phyloP scores from a whole-genome alignment of 2,329 filamentous ascomycete species.

The Macrophomina phaseolina region DNA sequence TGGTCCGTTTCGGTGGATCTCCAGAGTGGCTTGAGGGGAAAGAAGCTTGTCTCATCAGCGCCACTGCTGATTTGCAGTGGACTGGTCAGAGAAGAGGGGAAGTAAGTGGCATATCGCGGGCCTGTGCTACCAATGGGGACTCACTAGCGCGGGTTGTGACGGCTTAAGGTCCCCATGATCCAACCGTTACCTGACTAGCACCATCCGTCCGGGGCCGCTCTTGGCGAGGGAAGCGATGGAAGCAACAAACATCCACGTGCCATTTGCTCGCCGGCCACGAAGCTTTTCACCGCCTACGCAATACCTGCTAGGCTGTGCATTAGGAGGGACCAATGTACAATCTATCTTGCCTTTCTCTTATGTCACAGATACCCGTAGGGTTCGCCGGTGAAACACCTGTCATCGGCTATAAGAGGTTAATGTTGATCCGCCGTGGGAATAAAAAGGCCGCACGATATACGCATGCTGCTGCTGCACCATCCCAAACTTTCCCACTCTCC shows the following conservation, averaged over 20 bases:
- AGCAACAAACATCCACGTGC: slow-evolving; percentile 5
- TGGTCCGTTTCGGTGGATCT: background rate
- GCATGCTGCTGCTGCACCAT: background rate
- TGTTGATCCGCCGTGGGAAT: background rate
- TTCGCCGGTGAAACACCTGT: background rate
- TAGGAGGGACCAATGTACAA: slow-evolving; percentile 2
- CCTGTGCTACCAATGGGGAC: slow-evolving; percentile 16
- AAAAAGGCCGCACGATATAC: slow-evolving; percentile 1
- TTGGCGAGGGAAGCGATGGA: slow-evolving; percentile 1
- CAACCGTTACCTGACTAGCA: background rate
- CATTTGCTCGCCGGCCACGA: background rate
- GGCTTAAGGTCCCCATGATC: background rate
- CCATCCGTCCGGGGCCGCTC: slow-evolving; percentile 1
- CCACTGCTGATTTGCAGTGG: background rate
- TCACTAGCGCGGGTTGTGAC: slow-evolving; percentile 10
- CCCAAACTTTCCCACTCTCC: background rate
- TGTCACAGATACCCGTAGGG: background rate
- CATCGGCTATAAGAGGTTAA: background rate
- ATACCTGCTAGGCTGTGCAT: slow-evolving; percentile 8
- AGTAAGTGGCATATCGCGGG: background rate
- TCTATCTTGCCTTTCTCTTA: background rate
- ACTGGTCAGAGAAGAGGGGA: background rate
- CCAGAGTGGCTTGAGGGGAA: background rate
- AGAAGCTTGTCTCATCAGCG: background rate
- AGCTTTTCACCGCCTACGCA: background rate